These are phyloP conservation scores for Magnaporthales sp. DNA, from an alignment of 2,329 filamentous ascomycete species.

Conservation along the genomic window DNA sequence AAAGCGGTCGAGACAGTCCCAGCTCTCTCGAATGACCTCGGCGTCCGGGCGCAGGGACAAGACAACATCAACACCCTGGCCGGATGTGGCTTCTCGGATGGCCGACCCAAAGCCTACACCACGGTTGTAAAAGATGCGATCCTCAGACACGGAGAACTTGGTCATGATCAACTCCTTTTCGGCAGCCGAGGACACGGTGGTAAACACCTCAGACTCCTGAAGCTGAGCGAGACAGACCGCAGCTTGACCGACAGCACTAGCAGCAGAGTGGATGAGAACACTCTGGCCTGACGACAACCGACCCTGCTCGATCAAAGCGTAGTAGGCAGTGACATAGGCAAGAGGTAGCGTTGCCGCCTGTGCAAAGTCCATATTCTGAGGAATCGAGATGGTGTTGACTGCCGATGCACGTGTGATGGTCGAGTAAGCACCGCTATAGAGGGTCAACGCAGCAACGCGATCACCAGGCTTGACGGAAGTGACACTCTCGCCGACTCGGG, in stretches of 20 bases:
- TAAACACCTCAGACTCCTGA: constrained; percentile 17
- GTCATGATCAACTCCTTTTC: constrained; percentile 20
- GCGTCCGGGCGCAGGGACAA: constrained; percentile 21
- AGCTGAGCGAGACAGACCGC: constrained; percentile 10
- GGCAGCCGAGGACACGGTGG: constrained; percentile 18
- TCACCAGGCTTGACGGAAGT: constrained; percentile 18
- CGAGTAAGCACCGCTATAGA: constrained; percentile 4
- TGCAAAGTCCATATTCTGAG: constrained; percentile 17
- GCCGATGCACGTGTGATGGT: constrained; percentile 3
- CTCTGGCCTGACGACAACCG: constrained; percentile 12
- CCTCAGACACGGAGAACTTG: constrained; percentile 16
- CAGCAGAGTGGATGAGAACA: constrained; percentile 33
- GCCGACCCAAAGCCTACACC: constrained; percentile 18
- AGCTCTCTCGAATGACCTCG: constrained; percentile 19
- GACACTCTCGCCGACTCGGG: constrained; percentile 8
- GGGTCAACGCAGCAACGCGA: constrained; percentile 16
- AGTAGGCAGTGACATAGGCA: constrained; percentile 17
- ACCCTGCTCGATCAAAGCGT: constrained; percentile 11
- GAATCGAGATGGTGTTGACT: constrained; percentile 15
- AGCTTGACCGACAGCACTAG: constrained; percentile 22
- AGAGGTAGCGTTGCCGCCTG: constrained; percentile 18
- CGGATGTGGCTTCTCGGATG: constrained; percentile 15
- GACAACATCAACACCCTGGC: constrained; percentile 21
- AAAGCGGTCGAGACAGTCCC: constrained; percentile 21
- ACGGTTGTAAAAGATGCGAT: constrained; percentile 20